Evolutionary conservation across 352 stramenopile species (phyloP).

Genomic region (Phytopythium chamaehyphon): DNA sequence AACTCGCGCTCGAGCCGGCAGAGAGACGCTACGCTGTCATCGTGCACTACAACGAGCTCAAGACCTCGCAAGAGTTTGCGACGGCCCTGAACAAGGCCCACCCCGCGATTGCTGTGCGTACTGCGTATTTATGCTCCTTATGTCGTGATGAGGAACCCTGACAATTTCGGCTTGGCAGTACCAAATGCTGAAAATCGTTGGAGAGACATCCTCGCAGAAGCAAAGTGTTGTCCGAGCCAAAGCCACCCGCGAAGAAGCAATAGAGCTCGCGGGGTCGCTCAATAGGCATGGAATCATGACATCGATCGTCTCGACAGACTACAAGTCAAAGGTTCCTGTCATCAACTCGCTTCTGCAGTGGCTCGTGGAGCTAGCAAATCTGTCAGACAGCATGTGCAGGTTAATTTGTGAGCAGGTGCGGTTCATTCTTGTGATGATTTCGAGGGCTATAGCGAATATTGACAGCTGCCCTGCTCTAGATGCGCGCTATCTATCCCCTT

Average conservation of each 20-base stretch:
- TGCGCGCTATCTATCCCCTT: constrained; percentile 32
- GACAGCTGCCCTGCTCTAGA: constrained; percentile 7
- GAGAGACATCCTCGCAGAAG: constrained; percentile 70
- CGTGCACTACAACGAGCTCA: constrained; percentile 92
- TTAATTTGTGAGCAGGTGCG: constrained; percentile 80
- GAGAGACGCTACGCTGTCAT: constrained; percentile 86
- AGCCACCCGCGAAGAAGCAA: constrained; percentile 58
- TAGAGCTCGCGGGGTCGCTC: constrained; percentile 67
- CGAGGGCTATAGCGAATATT: too few species aligned
- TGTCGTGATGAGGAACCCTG: constrained; percentile 4
- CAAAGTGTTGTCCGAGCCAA: constrained; percentile 67
- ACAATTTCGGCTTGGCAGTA: constrained; percentile 29
- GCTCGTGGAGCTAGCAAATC: constrained; percentile 73
- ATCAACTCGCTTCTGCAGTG: constrained; percentile 76
- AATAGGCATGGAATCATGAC: constrained; percentile 66
- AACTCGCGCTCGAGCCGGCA: constrained; percentile 40
- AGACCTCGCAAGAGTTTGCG: constrained; percentile 85
- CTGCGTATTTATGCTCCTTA: constrained; percentile 3
- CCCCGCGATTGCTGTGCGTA: constrained; percentile 56
- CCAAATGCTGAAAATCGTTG: constrained; percentile 79
- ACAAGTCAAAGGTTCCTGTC: constrained; percentile 60
- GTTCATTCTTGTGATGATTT: not conserved
- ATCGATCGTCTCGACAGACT: constrained; percentile 78
- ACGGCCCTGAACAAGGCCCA: constrained; percentile 64
- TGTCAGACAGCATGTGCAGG: constrained; percentile 76